phyloP scores from a whole-genome alignment of 106 monocot species.

The Allium cepa region DNA sequence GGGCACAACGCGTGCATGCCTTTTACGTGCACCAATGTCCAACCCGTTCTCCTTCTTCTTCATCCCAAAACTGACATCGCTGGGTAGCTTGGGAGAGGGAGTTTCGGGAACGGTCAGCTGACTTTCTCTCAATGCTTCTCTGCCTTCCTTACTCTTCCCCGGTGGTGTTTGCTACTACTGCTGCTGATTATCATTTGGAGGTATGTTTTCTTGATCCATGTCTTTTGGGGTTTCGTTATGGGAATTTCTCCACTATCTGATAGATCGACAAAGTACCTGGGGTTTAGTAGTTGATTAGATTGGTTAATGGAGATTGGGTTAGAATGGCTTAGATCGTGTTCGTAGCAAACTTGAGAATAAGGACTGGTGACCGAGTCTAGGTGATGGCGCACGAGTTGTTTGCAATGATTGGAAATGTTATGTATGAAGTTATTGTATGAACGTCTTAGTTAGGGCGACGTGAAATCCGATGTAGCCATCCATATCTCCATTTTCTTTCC shows the following conservation, averaged over 20 bases:
- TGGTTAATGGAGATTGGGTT: slow-evolving; percentile 19
- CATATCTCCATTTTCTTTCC: slow-evolving; percentile 56
- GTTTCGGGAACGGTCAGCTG: slow-evolving; percentile 97
- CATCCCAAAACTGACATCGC: slow-evolving; percentile 33
- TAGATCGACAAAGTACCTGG: slow-evolving; percentile 51
- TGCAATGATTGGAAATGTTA: slow-evolving; percentile 87
- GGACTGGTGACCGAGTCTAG: slow-evolving; percentile 93
- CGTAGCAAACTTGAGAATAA: slow-evolving; percentile 78
- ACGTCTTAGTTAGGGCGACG: slow-evolving; percentile 73
- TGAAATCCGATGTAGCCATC: slow-evolving; percentile 90
- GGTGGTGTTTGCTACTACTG: slow-evolving; percentile 49
- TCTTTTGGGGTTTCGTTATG: slow-evolving; percentile 14
- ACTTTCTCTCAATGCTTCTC: slow-evolving; percentile 65
- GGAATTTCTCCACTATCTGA: slow-evolving; percentile 23
- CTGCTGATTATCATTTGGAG: slow-evolving; percentile 60
- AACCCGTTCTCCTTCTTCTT: slow-evolving; percentile 71
- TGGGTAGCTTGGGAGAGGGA: slow-evolving; percentile 83
- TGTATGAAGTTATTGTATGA: slow-evolving; percentile 70
- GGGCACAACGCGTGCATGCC: slow-evolving; percentile 56
- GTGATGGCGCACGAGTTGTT: slow-evolving; percentile 85
- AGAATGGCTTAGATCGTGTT: slow-evolving; percentile 24
- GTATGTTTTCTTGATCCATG: slow-evolving; percentile 72
- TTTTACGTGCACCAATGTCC: slow-evolving; percentile 60
- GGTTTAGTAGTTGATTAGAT: slow-evolving; percentile 28
- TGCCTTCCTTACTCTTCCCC: slow-evolving; percentile 45